Evolutionary conservation across 768 basidiomycete species (phyloP), one percentile per base, ranked within the genome.

Genomic region (Porpolomopsis calyptriformis): DNA sequence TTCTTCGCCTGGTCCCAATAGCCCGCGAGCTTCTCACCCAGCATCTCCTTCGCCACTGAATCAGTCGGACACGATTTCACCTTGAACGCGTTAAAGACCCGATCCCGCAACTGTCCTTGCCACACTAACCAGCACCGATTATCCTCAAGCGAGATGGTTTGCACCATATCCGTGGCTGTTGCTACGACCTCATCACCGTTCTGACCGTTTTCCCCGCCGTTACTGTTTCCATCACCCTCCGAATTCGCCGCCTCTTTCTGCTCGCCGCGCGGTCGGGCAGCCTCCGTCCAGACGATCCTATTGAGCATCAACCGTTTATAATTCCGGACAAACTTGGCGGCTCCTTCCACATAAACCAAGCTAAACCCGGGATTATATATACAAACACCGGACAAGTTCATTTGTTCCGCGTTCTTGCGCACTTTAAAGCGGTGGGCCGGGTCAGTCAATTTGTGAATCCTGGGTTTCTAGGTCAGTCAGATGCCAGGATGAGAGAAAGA

Each of bases 1-100:
- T 86, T 85, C 78, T 92, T 96, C 23, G 90, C 81, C 63, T 87
- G 76, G 61, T 97, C 94, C 93, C 93, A 98, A 60, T 91, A 86
- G 0, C 89, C 87, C 40, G 82, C 81, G 63, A 91, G 61, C 71
- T 81, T 90, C 48, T 77, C 73, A 1, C 93, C 93, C 22, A 98
- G 70, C 41, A 78, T 71, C 53, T 96, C 93, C 64, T 86, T 87
- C 10, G 90, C 94, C 29, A 80, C 72, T 19, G 74, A 65, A 60
- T 99, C 96, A 0, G 85, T 87, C 24, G 85, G 86, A 54, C 85
- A 88, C 45, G 73, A 79, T 67, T 77, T 82, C 26, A 84, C 82
- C 58, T 80, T 85, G 65, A 96, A 97, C 45, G 66, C 66, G 57
- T 62, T 80, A 64, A 91, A 98, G 43, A 75, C 71, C 36, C 88